Conservation (phyloP, 1,284 basidiomycete species). For the Lentinula novae-zelandiae region DNA sequence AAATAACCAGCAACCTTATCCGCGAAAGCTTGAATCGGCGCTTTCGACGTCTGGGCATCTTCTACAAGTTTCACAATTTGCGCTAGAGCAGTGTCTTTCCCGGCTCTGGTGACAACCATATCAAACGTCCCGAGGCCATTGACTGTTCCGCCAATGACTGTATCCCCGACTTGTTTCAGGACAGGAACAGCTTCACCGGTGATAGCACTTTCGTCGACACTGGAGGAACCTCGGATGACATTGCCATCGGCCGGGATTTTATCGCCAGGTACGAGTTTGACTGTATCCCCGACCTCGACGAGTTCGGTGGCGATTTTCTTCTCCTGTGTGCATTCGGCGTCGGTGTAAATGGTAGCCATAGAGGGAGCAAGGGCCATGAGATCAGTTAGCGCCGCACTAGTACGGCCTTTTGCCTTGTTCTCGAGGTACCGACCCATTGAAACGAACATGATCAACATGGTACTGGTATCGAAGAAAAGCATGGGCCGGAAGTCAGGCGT, state of each 20-base stretch:
- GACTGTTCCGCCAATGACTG: slow-evolving; percentile 94
- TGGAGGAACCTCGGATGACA: slow-evolving; percentile 82
- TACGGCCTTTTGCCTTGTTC: slow-evolving; percentile 96
- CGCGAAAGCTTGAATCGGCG: slow-evolving; percentile 96
- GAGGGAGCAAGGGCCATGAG: slow-evolving; percentile 93
- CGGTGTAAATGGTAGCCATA: slow-evolving; percentile 93
- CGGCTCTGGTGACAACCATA: slow-evolving; percentile 92
- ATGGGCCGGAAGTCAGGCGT: slow-evolving; percentile 74
- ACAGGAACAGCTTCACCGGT: slow-evolving; percentile 96
- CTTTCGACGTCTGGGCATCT: slow-evolving; percentile 97
- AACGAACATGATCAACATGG: slow-evolving; percentile 98
- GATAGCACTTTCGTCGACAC: slow-evolving; percentile 94
- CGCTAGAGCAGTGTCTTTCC: slow-evolving; percentile 91
- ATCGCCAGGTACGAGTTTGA: slow-evolving; percentile 96
- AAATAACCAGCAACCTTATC: slow-evolving; percentile 95
- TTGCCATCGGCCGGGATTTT: slow-evolving; percentile 96
- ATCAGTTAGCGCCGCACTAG: slow-evolving; percentile 93
- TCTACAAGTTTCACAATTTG: slow-evolving; percentile 98
- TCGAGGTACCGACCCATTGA: slow-evolving; percentile 95
- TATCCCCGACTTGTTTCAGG: slow-evolving; percentile 77
- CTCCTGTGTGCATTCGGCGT: slow-evolving; percentile 75
- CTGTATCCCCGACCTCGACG: slow-evolving; percentile 89
- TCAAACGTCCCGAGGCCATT: slow-evolving; percentile 96
- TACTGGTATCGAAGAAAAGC: slow-evolving; percentile 98
- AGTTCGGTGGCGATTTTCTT: slow-evolving; percentile 93